These are phyloP conservation scores for Lachancea sp. DNA, from an alignment of 805 yeast genomes.

Conservation along the genomic window DNA sequence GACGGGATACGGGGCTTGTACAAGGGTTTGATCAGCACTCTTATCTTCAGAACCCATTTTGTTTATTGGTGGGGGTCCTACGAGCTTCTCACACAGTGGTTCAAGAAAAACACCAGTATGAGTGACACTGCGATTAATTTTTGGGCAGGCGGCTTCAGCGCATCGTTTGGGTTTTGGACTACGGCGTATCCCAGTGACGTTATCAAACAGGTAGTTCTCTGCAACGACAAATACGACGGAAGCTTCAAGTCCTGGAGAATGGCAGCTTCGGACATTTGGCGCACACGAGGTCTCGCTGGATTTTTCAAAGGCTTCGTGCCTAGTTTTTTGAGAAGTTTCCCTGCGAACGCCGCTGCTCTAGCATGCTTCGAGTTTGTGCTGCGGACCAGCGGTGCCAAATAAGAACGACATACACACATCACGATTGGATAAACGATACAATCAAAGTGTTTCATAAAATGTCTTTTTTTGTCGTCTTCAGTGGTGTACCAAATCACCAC, in stretches of 20 bases:
- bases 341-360: conserved; percentile 89
- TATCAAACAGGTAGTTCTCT: conserved; percentile 77
- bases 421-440: background rate
- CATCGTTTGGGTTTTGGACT: conserved; percentile 75
- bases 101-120: conserved; percentile 57
- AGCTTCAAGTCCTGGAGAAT: conserved; percentile 62
- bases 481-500: background rate
- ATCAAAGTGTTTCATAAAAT: no score
- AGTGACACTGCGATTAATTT: conserved; percentile 69
- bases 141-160: conserved; percentile 88
- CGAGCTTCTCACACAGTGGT: conserved; percentile 66
- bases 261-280: conserved; percentile 65
- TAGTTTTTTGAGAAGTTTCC: conserved; percentile 74
- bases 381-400: conserved; percentile 40
- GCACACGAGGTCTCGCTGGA: conserved; percentile 56
- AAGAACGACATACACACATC: background rate
- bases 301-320: conserved; percentile 80
- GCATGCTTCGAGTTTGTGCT: conserved; percentile 85
- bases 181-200: conserved; percentile 88
- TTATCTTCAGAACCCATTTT: conserved; percentile 82
- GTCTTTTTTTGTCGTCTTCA: no score
- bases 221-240: conserved; percentile 68
- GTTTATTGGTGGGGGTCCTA: conserved; percentile 94
- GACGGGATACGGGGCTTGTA: conserved; percentile 70
- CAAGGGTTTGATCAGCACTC: conserved; percentile 76